Conservation (phyloP, 73 alveolate genomes). For the Paramecium sexaurelia region DNA sequence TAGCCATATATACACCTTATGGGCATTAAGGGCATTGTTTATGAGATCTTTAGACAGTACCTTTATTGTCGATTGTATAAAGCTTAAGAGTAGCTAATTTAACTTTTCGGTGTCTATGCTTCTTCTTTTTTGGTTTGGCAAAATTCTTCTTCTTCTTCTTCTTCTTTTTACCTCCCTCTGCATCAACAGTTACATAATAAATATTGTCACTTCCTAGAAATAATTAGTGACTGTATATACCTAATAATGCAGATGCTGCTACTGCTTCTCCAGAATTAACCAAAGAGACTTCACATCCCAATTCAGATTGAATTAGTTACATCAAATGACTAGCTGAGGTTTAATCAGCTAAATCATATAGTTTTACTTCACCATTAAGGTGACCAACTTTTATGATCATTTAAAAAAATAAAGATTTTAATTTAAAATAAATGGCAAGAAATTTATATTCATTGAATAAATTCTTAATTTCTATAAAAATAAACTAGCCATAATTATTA, state of each 20-base stretch:
- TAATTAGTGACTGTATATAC: not conserved
- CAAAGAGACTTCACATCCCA: conserved; percentile 60
- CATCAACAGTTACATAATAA: conserved; percentile 52
- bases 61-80: conserved; percentile 84
- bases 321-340: conserved; percentile 55
- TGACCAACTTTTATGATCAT: conserved; percentile 34
- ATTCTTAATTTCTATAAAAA: not conserved
- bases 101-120: conserved; percentile 74
- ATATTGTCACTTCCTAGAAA: conserved; percentile 8
- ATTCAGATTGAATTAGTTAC: conserved; percentile 44
- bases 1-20: conserved; percentile 94
- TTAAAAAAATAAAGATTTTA: not conserved
- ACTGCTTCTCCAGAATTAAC: conserved; percentile 51
- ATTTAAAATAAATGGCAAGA: not conserved
- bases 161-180: conserved; percentile 67
- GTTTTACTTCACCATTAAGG: conserved; percentile 63
- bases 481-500: not conserved
- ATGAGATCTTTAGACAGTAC: conserved; percentile 83
- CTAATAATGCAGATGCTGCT: conserved; percentile 56
- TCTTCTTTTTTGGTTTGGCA: conserved; percentile 65
- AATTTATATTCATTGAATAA: not conserved
- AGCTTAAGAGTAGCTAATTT: conserved; percentile 83
- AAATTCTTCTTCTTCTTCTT: conserved; percentile 69
- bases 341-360: conserved; percentile 52
- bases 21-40: conserved; percentile 88